These are phyloP conservation scores for Aspergillus brasiliensis DNA, from an alignment of 2,329 filamentous ascomycete genomes.

Conservation along the genomic window DNA sequence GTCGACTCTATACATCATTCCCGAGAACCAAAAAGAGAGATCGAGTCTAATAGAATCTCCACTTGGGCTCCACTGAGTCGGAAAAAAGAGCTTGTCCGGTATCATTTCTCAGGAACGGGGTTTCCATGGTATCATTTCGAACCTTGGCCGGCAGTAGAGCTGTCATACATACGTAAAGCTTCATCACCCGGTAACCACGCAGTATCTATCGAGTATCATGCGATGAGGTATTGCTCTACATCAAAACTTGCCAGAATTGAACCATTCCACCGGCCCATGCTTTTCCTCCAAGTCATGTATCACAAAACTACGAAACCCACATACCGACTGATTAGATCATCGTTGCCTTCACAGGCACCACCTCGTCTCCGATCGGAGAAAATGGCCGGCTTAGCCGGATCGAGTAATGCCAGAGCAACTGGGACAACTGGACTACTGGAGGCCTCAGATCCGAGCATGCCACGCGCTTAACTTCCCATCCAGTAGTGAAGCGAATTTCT, in stretches of 20 bases:
- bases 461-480: constrained; percentile 5
- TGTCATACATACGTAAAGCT: constrained; percentile 12
- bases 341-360: background rate
- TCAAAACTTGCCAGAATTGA: background rate
- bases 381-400: constrained; percentile 9
- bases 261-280: background rate
- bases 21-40: constrained; percentile 28
- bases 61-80: constrained; percentile 33
- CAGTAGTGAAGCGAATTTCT: background rate
- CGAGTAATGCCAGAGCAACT: constrained; percentile 5
- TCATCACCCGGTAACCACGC: background rate
- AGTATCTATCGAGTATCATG: no score
- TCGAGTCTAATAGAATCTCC: constrained; percentile 36
- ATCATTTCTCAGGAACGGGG: constrained; percentile 16
- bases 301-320: background rate
- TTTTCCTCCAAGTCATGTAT: background rate
- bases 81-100: constrained; percentile 35
- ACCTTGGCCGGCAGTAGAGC: background rate
- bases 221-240: no score
- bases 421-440: background rate
- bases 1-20: constrained; percentile 24
- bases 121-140: background rate
- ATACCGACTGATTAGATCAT: constrained; percentile 5
- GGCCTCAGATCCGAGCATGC: constrained; percentile 6
- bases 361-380: constrained; percentile 9